phyloP scores from a whole-genome alignment of 805 yeast genomes.

The Wickerhamomyces rabaulensis region DNA sequence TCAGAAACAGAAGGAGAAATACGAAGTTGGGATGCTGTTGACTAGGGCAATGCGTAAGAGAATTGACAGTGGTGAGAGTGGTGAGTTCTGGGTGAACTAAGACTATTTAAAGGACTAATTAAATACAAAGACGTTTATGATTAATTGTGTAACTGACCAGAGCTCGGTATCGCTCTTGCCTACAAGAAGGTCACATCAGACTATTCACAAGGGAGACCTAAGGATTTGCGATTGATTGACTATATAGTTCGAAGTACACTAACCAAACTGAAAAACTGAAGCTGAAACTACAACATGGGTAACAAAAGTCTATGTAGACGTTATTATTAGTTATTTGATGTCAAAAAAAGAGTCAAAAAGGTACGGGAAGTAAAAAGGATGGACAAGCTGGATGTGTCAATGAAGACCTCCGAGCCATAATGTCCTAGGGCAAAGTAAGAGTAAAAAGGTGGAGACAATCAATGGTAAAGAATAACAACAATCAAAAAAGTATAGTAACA shows the following conservation, averaged over 20 bases:
- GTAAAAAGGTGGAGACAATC: not conserved
- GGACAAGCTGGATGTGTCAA: not conserved
- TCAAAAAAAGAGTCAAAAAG: not conserved
- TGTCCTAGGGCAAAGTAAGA: not conserved
- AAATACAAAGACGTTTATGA: not conserved
- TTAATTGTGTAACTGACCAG: not conserved
- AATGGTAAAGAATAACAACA: not conserved
- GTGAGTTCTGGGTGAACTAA: slow-evolving; percentile 33
- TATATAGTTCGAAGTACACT: no score
- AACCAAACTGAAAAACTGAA: no score
- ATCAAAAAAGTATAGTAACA: not conserved
- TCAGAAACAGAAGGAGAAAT: slow-evolving; percentile 36
- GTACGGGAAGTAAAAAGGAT: not conserved
- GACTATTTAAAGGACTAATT: not conserved
- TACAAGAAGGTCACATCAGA: no score
- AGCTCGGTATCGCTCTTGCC: no score
- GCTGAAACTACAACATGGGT: no score
- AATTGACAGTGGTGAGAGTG: slow-evolving; percentile 37
- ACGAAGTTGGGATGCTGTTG: slow-evolving; percentile 35
- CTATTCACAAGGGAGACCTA: no score
- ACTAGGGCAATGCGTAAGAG: slow-evolving; percentile 36
- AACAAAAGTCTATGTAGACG: no score
- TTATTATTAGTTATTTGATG: no score
- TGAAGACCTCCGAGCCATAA: not conserved
- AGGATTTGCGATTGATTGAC: no score